Evolutionary conservation across 345 rosid species (phyloP), one percentile per base, ranked within the genome.

Genomic region (Citrus mangshanensis): DNA sequence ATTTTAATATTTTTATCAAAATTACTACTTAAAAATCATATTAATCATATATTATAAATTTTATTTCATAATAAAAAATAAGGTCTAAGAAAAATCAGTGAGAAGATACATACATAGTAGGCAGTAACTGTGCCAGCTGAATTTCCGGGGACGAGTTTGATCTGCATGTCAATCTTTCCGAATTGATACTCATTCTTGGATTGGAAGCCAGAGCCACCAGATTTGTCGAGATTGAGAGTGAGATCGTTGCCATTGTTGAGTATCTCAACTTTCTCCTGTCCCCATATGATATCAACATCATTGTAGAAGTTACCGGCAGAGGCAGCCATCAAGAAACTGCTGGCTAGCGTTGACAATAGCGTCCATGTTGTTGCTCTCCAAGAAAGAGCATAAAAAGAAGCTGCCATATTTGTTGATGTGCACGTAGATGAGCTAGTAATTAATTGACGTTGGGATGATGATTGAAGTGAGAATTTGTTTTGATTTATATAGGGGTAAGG

Each of bases 121-220:
- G 89, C 71, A 54, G 86, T 83, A 64, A 87, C 86, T 2, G 88
- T 87, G 77, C 87, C 89, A 18, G 89, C 89, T 28, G 88, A 87
- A 46, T 87, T 85, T 58, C 89, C 81, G 0, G 83, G 82, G 32
- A 87, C 86, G 28, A 84, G 88, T 73, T 82, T 85, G 79, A 85
- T 64, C 66, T 81, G 86, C 82, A 81, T 72, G 49, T 85, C 86
- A 18, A 85, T 74, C 75, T 84, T 79, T 46, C 85, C 85, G 55
- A 78, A 81, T 16, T 82, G 60, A 70, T 78, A 87, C 59, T 82
- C 81, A 60, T 78, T 73, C 77, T 74, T 79, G 74, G 85, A 82
- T 80, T 82, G 70, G 58, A 87, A 82, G 2, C 89, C 89, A 2
- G 86, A 81, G 27, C 89, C 86, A 1, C 85, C 82, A 4, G 42